A percentile compares a stretch with the other conserved stretches of the same genome.
These are phyloP conservation scores for Salix dunnii DNA, from an alignment of 345 rosid species.

Conservation along the genomic window DNA sequence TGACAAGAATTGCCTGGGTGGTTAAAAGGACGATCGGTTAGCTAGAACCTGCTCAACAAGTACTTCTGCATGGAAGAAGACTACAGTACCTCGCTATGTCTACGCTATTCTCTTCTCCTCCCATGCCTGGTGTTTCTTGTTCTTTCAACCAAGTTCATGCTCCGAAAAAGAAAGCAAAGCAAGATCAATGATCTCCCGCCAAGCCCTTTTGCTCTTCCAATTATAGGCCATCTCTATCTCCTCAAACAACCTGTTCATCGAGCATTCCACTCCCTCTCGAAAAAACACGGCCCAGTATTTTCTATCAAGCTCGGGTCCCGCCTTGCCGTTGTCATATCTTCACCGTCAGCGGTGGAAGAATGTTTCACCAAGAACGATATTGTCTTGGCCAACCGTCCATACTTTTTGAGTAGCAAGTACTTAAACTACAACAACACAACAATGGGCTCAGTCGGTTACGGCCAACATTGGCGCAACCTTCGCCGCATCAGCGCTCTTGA, in stretches of 20 bases:
- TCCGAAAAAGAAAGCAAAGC: not conserved
- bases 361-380: not conserved
- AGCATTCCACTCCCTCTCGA: not conserved
- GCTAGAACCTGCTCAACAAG: too few relatives aligned
- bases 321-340: not conserved
- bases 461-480: not conserved
- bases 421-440: not conserved
- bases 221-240: not conserved
- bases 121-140: not conserved
- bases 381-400: not conserved
- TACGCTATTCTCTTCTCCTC: not conserved
- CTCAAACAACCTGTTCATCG: not conserved
- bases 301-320: not conserved
- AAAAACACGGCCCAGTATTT: not conserved
- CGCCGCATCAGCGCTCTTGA: not conserved
- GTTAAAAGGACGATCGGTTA: too few relatives aligned
- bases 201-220: not conserved
- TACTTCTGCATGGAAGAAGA: not conserved
- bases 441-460: not conserved
- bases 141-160: not conserved
- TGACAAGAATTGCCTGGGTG: too few relatives aligned
- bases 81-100: too few relatives aligned
- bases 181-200: not conserved
- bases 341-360: not conserved
- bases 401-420: not conserved